A percentile compares a stretch with the other conserved stretches of the same genome.
Evolutionary conservation across 768 basidiomycete species (phyloP).

Genomic region (Suillus brevipes): DNA sequence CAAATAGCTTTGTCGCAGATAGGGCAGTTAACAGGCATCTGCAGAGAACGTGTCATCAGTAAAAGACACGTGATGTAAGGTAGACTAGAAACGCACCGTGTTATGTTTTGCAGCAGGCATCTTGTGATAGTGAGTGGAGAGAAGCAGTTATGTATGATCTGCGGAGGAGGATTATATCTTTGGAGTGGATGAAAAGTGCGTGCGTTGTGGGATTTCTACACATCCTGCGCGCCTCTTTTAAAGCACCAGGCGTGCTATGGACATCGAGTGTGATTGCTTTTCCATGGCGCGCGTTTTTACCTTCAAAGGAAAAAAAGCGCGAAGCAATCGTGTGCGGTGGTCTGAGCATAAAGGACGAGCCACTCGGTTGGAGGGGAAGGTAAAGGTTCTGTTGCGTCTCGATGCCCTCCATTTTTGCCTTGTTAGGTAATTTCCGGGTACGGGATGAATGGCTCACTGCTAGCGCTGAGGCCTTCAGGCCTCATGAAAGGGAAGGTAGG

Average conservation of each 20-base stretch:
- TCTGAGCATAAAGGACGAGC: conserved; percentile 14
- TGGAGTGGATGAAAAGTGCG: no score
- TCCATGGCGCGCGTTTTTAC: no score
- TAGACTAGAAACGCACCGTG: not conserved
- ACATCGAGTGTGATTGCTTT: no score
- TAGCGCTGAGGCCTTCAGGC: not conserved
- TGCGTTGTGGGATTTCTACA: no score
- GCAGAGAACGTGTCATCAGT: not conserved
- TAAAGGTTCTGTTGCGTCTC: not conserved
- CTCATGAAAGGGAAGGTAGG: not conserved
- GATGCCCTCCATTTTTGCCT: not conserved
- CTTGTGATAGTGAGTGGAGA: no score
- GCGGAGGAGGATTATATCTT: no score
- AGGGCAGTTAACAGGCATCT: conserved; percentile 16
- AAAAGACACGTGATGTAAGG: not conserved
- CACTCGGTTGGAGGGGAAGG: not conserved
- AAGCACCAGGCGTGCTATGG: no score
- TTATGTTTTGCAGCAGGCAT: not conserved
- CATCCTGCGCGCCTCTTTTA: no score
- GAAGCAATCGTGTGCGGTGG: conserved; percentile 22
- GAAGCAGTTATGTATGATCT: no score
- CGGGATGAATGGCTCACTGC: not conserved
- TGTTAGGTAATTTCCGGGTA: not conserved
- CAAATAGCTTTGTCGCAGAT: conserved; percentile 19
- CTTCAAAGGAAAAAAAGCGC: no score